Percentiles rank a stretch among this genome's conserved stretches.
phyloP scores from a whole-genome alignment of 305 asterid genomes.

The Fraxinus ornus region DNA sequence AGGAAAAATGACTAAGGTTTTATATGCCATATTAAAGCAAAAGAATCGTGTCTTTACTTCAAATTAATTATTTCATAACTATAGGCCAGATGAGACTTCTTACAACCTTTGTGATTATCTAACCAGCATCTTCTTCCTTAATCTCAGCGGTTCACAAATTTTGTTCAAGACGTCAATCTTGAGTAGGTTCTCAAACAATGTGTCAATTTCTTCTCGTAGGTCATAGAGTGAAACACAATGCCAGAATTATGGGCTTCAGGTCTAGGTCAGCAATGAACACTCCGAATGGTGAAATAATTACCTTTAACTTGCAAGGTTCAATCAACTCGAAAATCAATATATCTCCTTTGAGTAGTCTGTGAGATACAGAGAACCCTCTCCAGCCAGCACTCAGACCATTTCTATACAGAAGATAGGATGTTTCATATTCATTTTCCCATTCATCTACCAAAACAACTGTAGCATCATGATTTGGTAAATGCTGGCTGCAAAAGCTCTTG shows the following conservation, averaged over 20 bases:
- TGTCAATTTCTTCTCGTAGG: neutral
- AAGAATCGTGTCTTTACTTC: neutral
- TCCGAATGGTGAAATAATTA: constrained; percentile 17
- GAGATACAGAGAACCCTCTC: constrained; percentile 78
- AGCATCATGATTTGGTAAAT: constrained; percentile 65
- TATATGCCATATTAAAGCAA: neutral
- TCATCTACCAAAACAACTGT: constrained; percentile 68
- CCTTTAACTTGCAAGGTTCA: constrained; percentile 81
- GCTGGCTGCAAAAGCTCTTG: constrained; percentile 45
- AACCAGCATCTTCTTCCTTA: neutral
- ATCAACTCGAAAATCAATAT: constrained; percentile 62
- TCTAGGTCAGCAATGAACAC: neutral
- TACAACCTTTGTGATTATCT: neutral
- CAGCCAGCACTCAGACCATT: constrained; percentile 90
- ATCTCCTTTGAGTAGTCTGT: constrained; percentile 72
- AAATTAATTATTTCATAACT: neutral
- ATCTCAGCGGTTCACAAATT: neutral
- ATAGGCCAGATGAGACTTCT: neutral
- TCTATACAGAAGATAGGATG: constrained; percentile 61
- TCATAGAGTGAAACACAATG: neutral
- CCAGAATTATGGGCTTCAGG: neutral
- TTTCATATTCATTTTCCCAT: constrained; percentile 71
- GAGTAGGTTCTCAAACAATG: neutral
- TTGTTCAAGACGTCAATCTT: neutral
- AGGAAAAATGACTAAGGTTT: neutral